Conservation (phyloP, 208 protist species). For the Leishmania mexicana region DNA sequence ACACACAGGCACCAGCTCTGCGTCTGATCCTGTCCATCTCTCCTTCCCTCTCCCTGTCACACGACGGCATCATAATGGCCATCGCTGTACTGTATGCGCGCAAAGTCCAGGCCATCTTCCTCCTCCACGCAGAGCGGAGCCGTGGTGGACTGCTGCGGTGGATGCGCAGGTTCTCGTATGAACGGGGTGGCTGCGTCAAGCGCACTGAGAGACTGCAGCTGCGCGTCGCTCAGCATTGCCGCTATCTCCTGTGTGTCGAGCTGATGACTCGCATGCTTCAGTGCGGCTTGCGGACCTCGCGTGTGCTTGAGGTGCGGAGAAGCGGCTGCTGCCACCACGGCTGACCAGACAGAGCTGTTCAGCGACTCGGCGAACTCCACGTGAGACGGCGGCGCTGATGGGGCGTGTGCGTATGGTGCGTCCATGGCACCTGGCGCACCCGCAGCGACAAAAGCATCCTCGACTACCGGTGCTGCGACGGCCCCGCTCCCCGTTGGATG, state of each 20-base stretch:
- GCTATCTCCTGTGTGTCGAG: constrained; percentile 42
- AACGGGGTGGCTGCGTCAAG: neutral
- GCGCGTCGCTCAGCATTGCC: constrained; percentile 6
- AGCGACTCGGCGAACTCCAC: neutral
- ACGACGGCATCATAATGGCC: neutral
- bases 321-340: constrained; percentile 1
- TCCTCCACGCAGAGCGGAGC: neutral
- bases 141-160: neutral
- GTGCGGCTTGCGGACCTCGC: constrained; percentile 32
- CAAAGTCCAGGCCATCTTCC: neutral
- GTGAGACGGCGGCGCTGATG: neutral
- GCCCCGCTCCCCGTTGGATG: neutral
- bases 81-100: neutral
- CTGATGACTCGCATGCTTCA: constrained; percentile 44
- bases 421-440: neutral
- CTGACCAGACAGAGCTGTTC: constrained; percentile 11
- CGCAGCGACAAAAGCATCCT: neutral
- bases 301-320: constrained; percentile 15
- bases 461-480: neutral
- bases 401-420: neutral
- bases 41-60: neutral
- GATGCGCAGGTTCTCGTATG: neutral
- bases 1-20: neutral
- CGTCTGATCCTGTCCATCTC: neutral
- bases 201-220: neutral